Conservation (phyloP, 495 filamentous ascomycete species). For the Aspergillus sclerotioniger region DNA sequence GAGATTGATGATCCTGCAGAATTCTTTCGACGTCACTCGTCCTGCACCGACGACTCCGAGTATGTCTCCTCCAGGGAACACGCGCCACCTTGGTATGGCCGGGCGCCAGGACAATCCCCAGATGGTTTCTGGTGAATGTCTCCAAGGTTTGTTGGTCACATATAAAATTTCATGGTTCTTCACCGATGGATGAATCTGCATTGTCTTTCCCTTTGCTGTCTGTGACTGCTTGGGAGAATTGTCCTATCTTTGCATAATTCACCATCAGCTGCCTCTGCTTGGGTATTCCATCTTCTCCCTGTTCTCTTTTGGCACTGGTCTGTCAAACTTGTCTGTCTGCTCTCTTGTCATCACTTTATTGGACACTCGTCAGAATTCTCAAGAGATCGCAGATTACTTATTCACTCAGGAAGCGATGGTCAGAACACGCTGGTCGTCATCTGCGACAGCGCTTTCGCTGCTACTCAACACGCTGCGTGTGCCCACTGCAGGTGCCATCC, state of each 20-base stretch:
- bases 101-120: not conserved
- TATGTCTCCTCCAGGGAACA: not conserved
- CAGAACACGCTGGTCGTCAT: not conserved
- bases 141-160: not conserved
- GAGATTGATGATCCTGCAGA: not conserved
- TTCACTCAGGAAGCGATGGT: not conserved
- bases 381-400: too few relatives aligned
- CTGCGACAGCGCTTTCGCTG: slow-evolving; percentile 20
- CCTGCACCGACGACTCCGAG: not conserved
- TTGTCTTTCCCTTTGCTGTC: not conserved
- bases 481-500: slow-evolving; percentile 33
- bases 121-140: too few relatives aligned
- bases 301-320: too few relatives aligned
- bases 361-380: too few relatives aligned
- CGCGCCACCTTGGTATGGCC: slow-evolving; percentile 3
- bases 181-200: not conserved
- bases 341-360: too few relatives aligned
- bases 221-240: not conserved
- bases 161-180: not conserved
- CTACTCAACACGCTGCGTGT: slow-evolving; percentile 31
- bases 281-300: too few relatives aligned
- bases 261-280: not conserved
- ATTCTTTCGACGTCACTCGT: not conserved
- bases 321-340: too few relatives aligned
- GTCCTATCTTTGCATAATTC: not conserved